Conservation (phyloP, 2,329 filamentous ascomycete genomes). For the Scleromitrula shiraiana region DNA sequence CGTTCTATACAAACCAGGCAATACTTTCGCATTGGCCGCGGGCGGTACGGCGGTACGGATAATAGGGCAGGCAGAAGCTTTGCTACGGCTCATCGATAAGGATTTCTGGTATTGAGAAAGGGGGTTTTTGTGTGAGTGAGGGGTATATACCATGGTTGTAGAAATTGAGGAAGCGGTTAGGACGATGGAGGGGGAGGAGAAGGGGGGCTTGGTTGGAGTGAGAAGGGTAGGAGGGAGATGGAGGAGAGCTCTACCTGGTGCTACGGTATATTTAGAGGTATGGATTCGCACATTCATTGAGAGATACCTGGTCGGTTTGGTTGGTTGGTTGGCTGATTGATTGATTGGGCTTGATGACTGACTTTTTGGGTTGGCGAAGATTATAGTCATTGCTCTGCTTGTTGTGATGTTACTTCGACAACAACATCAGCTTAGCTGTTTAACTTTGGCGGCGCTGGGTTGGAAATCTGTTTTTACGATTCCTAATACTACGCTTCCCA, state of each 20-base stretch:
- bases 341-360: neutral
- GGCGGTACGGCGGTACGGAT: no score
- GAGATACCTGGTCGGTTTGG: no score
- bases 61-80: no score
- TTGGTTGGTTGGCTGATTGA: neutral
- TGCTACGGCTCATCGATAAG: no score
- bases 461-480: neutral
- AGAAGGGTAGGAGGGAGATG: neutral
- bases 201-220: neutral
- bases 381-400: slow-evolving; percentile 7
- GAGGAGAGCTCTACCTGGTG: slow-evolving; percentile 1
- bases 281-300: no score
- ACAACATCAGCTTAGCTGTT: slow-evolving; percentile 4
- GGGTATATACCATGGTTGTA: no score
- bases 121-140: no score
- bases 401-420: slow-evolving; percentile 2
- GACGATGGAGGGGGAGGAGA: slow-evolving; percentile 2
- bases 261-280: slow-evolving; percentile 16
- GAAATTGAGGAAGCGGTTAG: no score
- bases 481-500: slow-evolving; percentile 29
- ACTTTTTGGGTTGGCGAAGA: neutral
- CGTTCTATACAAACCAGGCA: no score
- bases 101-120: no score
- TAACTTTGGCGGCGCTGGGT: neutral
- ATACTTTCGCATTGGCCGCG: no score